Base-by-base conservation (phyloP, 768 basidiomycete species). In the Stropharia rugosoannulata region DNA sequence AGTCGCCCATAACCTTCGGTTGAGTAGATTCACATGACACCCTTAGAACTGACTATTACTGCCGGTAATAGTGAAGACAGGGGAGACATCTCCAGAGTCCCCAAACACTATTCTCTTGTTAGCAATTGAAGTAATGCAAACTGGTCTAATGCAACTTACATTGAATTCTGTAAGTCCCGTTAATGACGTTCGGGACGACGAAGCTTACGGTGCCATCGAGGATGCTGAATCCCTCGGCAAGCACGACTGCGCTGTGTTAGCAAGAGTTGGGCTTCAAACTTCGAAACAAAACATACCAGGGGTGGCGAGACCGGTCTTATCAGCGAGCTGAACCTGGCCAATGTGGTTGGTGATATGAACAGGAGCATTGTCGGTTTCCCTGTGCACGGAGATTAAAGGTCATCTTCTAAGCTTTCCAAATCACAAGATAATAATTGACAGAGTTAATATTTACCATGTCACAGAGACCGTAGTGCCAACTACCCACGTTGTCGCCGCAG, bases 361-460 rank as follows among this genome's bases (percentile, higher is more conserved):
- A 7, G 49, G 49, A 16, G 49, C 49, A 22, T 50, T 50, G 18
- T 36, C 18, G 11, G 49, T 50, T 12, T 50, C 49, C 49, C 49
- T 50, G 15, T 11, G 5, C 29, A 50, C 22, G 11, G 1, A 29
- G 12, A 45, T 22, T 22, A 11, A 1, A 45, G 15, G 29, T 6
- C 11, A 44, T n/a, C 5, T 15, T 19, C 43, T 3, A 2, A 12
- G 12, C 38, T 10, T n/a, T n/a, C n/a, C n/a, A n/a, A n/a, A n/a
- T n/a, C n/a, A n/a, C 13, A 18, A 18, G 36, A 49, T 1, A 37
- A 7, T 36, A 16, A 9, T 11, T 11, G 13, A n/a, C 29, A 9
- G 15, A n/a, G n/a, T 22, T 22, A 22, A 13, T 12, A 25, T 37
- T 15, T 25, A 50, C 49, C 49, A 50, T 10, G 49, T 50, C n/a